phyloP scores from a whole-genome alignment of 2,329 filamentous ascomycete genomes.

The Ilyonectria sp. region DNA sequence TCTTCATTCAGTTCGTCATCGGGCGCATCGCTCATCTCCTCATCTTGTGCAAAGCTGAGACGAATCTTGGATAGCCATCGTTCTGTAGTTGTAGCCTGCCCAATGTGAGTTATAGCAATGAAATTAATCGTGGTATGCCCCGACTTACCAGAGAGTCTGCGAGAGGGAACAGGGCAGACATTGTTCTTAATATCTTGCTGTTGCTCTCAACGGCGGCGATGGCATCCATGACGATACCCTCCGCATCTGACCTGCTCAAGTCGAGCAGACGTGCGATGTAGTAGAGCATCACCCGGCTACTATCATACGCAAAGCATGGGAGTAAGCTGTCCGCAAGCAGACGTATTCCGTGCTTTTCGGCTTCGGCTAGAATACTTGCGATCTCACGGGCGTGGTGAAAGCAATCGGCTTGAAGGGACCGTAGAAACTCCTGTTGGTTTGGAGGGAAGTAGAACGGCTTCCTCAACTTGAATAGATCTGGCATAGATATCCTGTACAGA shows the following conservation, averaged over 20 bases:
- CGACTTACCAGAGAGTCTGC: constrained; percentile 56
- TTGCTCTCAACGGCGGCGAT: constrained; percentile 59
- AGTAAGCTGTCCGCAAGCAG: constrained; percentile 61
- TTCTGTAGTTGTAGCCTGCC: constrained; percentile 56
- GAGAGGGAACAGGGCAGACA: constrained; percentile 57
- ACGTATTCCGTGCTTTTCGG: constrained; percentile 57
- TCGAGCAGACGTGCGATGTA: constrained; percentile 62
- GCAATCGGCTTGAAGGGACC: constrained; percentile 55
- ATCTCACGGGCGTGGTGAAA: constrained; percentile 58
- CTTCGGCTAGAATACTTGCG: constrained; percentile 56
- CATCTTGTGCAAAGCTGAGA: constrained; percentile 48
- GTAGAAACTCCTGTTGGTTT: constrained; percentile 56
- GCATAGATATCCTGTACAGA: constrained; percentile 63
- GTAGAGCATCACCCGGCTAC: constrained; percentile 64
- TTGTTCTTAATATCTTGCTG: constrained; percentile 53
- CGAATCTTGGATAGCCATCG: constrained; percentile 58
- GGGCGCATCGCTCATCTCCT: constrained; percentile 46
- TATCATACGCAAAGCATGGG: constrained; percentile 64
- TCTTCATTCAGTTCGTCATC: constrained; percentile 32
- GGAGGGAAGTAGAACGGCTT: constrained; percentile 58
- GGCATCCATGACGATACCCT: constrained; percentile 55
- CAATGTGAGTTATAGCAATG: constrained; percentile 8
- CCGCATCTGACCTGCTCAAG: constrained; percentile 52
- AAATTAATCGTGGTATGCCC: not conserved
- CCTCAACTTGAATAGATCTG: constrained; percentile 60